phyloP scores from a whole-genome alignment of 371 early-diverging fungal genomes.

The Circinella minor region DNA sequence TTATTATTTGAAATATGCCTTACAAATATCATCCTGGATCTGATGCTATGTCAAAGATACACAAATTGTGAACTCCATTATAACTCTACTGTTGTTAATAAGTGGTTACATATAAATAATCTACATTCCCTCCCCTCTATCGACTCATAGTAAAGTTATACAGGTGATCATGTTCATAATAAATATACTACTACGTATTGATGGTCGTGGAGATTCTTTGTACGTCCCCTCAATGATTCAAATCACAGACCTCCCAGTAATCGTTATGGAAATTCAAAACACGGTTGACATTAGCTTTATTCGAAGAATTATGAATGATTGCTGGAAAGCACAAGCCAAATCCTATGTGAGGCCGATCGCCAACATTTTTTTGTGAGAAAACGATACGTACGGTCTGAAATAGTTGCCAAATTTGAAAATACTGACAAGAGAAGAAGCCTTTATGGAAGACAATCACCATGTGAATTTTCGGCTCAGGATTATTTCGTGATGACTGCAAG shows the following conservation, averaged over 20 bases:
- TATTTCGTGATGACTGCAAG: constrained; percentile 11
- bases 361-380: constrained; percentile 4
- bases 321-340: constrained; percentile 4
- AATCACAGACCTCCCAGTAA: neutral
- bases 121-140: too few relatives aligned
- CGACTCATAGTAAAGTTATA: neutral
- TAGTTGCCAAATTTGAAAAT: constrained; percentile 3
- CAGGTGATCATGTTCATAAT: neutral
- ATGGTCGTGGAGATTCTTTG: constrained; percentile 6
- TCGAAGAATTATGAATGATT: constrained; percentile 8
- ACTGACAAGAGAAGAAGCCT: constrained; percentile 3
- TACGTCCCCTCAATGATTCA: neutral
- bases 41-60: constrained; percentile 7
- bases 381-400: constrained; percentile 1
- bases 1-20: too few relatives aligned
- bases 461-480: constrained; percentile 10
- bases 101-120: neutral
- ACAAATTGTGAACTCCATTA: neutral
- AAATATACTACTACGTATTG: neutral
- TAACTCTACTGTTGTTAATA: neutral
- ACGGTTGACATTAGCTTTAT: constrained; percentile 5
- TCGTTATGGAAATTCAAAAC: constrained; percentile 12
- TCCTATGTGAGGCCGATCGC: constrained; percentile 12
- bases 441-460: neutral
- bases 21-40: neutral